These are phyloP conservation scores for Lobosporangium transversale DNA, from an alignment of 192 early-diverging fungal species.

Conservation along the genomic window DNA sequence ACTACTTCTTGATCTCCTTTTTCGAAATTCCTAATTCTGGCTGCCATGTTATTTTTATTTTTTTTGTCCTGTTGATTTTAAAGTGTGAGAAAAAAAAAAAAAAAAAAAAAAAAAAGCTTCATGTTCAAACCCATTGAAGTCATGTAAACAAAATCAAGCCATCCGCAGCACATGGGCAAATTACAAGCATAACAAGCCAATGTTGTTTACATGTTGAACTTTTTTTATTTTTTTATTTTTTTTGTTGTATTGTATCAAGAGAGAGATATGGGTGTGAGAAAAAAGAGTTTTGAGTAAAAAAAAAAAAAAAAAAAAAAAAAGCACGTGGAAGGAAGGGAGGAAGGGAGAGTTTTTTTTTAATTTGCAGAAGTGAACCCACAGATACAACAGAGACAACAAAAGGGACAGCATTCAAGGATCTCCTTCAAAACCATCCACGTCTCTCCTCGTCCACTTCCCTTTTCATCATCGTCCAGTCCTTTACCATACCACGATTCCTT, in stretches of 20 bases:
- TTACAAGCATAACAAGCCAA: too few relatives aligned
- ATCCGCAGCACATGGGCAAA: too few relatives aligned
- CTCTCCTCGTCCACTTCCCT: background rate
- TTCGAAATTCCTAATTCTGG: constrained; percentile 33
- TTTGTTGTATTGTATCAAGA: background rate
- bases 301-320: too few relatives aligned
- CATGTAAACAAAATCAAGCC: background rate
- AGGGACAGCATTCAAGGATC: constrained; percentile 16
- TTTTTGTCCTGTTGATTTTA: too few relatives aligned
- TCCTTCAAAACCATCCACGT: constrained; percentile 4
- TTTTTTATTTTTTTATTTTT: background rate
- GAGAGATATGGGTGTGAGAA: too few relatives aligned
- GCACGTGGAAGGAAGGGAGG: too few relatives aligned
- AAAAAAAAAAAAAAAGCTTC: background rate
- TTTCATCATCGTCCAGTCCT: background rate
- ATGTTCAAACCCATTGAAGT: background rate
- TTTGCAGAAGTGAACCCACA: too few relatives aligned
- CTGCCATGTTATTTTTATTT: constrained; percentile 9
- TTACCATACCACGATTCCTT: background rate
- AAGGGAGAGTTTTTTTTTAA: too few relatives aligned
- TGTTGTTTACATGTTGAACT: background rate
- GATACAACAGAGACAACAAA: constrained; percentile 18
- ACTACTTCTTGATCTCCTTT: constrained; percentile 28
- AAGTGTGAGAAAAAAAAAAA: too few relatives aligned
- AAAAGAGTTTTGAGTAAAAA: too few relatives aligned